Percentiles rank a stretch among this genome's conserved stretches.
phyloP scores from a whole-genome alignment of 2,329 filamentous ascomycete genomes.

The Colletotrichum lindemuthianum region DNA sequence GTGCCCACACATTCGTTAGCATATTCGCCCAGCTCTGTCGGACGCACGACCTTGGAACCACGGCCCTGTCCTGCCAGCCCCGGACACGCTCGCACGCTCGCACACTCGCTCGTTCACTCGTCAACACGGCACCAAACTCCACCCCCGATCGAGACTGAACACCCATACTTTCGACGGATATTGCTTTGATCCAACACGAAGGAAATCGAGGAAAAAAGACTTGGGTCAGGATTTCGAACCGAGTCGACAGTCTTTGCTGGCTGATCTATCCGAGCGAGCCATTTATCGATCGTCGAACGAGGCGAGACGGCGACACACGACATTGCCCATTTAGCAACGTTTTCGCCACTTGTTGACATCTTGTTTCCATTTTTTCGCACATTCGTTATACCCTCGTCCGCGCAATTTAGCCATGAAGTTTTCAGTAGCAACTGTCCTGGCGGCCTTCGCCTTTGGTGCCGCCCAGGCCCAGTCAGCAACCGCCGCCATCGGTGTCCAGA shows the following conservation, averaged over 20 bases:
- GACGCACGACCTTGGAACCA: constrained; percentile 25
- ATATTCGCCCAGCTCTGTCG: constrained; percentile 23
- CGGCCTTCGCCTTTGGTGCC: constrained; percentile 29
- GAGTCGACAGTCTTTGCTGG: neutral
- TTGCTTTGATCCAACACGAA: constrained; percentile 10
- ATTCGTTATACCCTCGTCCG: constrained; percentile 18
- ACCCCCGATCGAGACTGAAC: constrained; percentile 25
- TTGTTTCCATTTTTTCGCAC: neutral
- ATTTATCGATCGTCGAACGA: constrained; percentile 3
- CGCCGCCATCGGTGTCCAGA: constrained; percentile 41
- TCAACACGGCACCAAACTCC: neutral
- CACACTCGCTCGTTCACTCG: constrained; percentile 28
- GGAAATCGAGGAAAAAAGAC: neutral
- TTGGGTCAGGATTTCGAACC: constrained; percentile 7
- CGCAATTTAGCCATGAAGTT: constrained; percentile 25
- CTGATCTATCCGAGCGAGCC: constrained; percentile 7
- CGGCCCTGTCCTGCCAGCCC: constrained; percentile 1
- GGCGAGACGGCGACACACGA: constrained; percentile 6
- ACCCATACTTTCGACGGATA: constrained; percentile 13
- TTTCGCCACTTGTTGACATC: too few species aligned
- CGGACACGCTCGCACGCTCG: constrained; percentile 32
- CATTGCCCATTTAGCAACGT: too few species aligned
- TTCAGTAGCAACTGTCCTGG: constrained; percentile 24
- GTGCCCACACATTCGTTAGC: constrained; percentile 34
- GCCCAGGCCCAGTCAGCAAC: constrained; percentile 25